These are phyloP conservation scores for Thielaviopsis musarum DNA, from an alignment of 2,329 filamentous ascomycete species.

Conservation along the genomic window DNA sequence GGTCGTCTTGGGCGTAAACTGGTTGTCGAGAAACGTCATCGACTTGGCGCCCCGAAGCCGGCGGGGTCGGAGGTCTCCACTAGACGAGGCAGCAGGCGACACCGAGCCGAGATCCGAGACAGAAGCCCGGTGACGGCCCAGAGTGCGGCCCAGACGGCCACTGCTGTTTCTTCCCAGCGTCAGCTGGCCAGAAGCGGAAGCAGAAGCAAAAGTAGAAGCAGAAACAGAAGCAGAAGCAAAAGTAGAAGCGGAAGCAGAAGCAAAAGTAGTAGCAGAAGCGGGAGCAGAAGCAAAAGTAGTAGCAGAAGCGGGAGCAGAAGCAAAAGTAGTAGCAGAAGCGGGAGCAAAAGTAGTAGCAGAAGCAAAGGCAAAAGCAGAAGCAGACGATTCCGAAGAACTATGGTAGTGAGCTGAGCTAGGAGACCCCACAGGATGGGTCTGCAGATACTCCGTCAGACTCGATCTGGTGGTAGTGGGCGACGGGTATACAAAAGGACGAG, in stretches of 20 bases:
- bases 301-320: not conserved
- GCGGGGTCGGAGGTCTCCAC: not conserved
- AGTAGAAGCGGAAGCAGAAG: not conserved
- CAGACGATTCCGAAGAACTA: not conserved
- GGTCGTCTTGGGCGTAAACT: conserved; percentile 3
- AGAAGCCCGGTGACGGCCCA: not conserved
- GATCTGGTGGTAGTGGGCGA: not conserved
- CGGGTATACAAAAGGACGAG: not conserved
- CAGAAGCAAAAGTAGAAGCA: not conserved
- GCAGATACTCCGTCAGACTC: conserved; percentile 4
- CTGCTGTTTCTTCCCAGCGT: not conserved
- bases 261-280: not conserved
- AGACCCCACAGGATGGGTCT: not conserved
- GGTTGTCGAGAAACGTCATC: conserved; percentile 11
- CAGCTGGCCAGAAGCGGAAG: not conserved
- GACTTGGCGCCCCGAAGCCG: conserved; percentile 10
- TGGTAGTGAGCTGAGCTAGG: not conserved
- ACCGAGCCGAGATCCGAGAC: conserved; percentile 3
- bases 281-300: not conserved
- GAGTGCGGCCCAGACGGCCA: conserved; percentile 2
- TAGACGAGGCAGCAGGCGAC: not conserved
- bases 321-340: not conserved
- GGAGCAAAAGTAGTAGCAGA: not conserved
- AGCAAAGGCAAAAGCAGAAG: not conserved
- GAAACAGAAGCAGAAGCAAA: not conserved